A percentile compares a stretch with the other conserved stretches of the same genome.
Conservation (phyloP, 2,329 filamentous ascomycete species). For the Hypoxylon sp. region DNA sequence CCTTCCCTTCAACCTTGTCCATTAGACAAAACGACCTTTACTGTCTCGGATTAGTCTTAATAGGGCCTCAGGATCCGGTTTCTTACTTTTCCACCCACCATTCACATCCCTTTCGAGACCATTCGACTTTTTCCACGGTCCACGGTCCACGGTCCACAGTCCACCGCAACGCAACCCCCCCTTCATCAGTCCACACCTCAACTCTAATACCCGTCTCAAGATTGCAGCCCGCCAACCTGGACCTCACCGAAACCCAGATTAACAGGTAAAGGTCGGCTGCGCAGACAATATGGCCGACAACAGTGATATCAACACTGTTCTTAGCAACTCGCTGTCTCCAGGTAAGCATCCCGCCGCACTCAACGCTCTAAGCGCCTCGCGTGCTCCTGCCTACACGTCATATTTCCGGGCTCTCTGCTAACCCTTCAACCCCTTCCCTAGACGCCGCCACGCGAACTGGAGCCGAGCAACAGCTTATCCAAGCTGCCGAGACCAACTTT, state of each 20-base stretch:
- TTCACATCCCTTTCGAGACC: slow-evolving; percentile 18
- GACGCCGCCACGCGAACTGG: slow-evolving; percentile 91
- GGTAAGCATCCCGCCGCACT: slow-evolving; percentile 71
- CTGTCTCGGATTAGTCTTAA: slow-evolving; percentile 48
- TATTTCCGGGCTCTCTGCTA: slow-evolving; percentile 50
- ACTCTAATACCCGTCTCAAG: slow-evolving; percentile 24
- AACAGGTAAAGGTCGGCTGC: slow-evolving; percentile 37
- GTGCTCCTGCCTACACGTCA: slow-evolving; percentile 45
- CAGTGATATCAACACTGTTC: slow-evolving; percentile 95
- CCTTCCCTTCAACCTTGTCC: slow-evolving; percentile 42
- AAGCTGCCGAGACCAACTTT: slow-evolving; percentile 95
- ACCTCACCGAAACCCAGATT: slow-evolving; percentile 29
- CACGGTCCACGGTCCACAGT: too few species aligned
- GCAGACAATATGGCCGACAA: slow-evolving; percentile 74
- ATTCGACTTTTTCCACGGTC: slow-evolving; percentile 24
- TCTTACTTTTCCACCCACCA: slow-evolving; percentile 19
- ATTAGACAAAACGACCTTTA: slow-evolving; percentile 42
- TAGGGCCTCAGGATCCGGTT: slow-evolving; percentile 28
- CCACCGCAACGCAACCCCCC: slow-evolving; percentile 27
- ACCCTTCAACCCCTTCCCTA: slow-evolving; percentile 60
- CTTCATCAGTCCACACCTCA: slow-evolving; percentile 26
- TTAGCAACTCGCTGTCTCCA: slow-evolving; percentile 95
- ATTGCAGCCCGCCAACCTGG: slow-evolving; percentile 39
- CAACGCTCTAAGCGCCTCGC: slow-evolving; percentile 25
- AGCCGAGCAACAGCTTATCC: slow-evolving; percentile 93